A percentile compares a stretch with the other conserved stretches of the same genome.
phyloP scores from a whole-genome alignment of 2,329 filamentous ascomycete species.

The Trichoderma lentiforme region DNA sequence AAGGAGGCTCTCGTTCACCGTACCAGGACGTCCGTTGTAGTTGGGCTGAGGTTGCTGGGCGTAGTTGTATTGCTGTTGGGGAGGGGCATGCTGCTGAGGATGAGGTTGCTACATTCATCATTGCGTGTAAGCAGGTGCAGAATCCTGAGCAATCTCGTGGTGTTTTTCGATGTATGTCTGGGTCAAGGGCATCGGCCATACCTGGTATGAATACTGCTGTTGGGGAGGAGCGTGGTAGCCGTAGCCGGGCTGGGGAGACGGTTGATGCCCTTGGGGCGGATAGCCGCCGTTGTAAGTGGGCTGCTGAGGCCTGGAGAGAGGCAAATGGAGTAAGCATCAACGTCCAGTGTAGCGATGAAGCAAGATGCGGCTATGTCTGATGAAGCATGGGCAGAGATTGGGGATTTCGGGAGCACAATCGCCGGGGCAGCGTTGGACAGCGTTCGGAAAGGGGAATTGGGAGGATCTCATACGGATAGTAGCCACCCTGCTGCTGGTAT shows the following conservation, averaged over 20 bases:
- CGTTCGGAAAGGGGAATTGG: conserved; percentile 26
- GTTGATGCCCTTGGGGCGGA: conserved; percentile 44
- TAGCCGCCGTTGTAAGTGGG: conserved; percentile 47
- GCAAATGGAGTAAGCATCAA: not conserved
- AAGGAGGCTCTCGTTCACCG: not conserved
- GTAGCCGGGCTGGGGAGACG: conserved; percentile 48
- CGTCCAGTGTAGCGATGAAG: not conserved
- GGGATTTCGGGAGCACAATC: not conserved
- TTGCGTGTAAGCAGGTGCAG: not conserved
- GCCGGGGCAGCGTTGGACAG: not conserved
- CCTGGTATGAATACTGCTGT: conserved; percentile 42
- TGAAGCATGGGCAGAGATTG: not conserved
- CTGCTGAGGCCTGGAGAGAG: conserved; percentile 31
- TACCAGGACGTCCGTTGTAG: conserved; percentile 47
- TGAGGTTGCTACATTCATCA: conserved; percentile 24
- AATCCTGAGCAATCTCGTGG: not conserved
- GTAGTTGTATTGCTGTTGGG: conserved; percentile 34
- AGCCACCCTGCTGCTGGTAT: conserved; percentile 39
- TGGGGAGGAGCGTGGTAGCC: conserved; percentile 42
- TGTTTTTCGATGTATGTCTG: not conserved
- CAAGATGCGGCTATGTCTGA: not conserved
- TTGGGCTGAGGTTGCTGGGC: conserved; percentile 39
- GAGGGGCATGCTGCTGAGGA: conserved; percentile 27
- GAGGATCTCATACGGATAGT: conserved; percentile 48
- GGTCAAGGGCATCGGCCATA: conserved; percentile 19